Conservation (phyloP, 2,329 filamentous ascomycete species). For the Apiospora kogelbergensis region DNA sequence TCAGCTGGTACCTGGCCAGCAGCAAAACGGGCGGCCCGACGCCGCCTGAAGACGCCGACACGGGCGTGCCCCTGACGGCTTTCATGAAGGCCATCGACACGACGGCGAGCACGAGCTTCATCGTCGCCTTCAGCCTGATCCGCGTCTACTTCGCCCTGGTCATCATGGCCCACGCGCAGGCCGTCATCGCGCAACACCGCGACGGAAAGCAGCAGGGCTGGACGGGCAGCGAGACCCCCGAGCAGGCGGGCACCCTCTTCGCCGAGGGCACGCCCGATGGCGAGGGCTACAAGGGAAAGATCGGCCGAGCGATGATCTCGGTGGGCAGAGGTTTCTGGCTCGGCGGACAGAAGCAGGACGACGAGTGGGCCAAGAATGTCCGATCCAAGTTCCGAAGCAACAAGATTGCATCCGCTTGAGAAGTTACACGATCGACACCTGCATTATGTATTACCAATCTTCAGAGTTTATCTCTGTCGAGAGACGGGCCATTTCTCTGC, state of each 20-base stretch:
- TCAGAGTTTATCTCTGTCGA: slow-evolving; percentile 1
- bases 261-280: slow-evolving; percentile 68
- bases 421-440: background rate
- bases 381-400: slow-evolving; percentile 53
- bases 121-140: slow-evolving; percentile 71
- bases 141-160: slow-evolving; percentile 83
- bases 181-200: slow-evolving; percentile 71
- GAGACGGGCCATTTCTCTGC: background rate
- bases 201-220: slow-evolving; percentile 38
- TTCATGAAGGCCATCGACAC: slow-evolving; percentile 51
- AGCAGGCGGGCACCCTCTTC: slow-evolving; percentile 61
- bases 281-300: slow-evolving; percentile 73
- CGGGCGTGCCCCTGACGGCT: slow-evolving; percentile 16
- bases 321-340: slow-evolving; percentile 81
- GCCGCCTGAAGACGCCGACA: slow-evolving; percentile 16
- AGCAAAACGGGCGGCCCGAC: slow-evolving; percentile 44
- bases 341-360: slow-evolving; percentile 58
- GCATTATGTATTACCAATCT: slow-evolving; percentile 1
- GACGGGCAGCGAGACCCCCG: slow-evolving; percentile 41
- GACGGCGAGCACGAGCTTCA: slow-evolving; percentile 75
- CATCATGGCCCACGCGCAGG: slow-evolving; percentile 78
- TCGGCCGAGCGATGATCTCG: slow-evolving; percentile 77
- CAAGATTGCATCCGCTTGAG: slow-evolving; percentile 12
- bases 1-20: slow-evolving; percentile 79
- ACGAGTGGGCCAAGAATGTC: slow-evolving; percentile 67